These are phyloP conservation scores for Epichloe gansuensis DNA, from an alignment of 2,329 filamentous ascomycete species.

Conservation along the genomic window DNA sequence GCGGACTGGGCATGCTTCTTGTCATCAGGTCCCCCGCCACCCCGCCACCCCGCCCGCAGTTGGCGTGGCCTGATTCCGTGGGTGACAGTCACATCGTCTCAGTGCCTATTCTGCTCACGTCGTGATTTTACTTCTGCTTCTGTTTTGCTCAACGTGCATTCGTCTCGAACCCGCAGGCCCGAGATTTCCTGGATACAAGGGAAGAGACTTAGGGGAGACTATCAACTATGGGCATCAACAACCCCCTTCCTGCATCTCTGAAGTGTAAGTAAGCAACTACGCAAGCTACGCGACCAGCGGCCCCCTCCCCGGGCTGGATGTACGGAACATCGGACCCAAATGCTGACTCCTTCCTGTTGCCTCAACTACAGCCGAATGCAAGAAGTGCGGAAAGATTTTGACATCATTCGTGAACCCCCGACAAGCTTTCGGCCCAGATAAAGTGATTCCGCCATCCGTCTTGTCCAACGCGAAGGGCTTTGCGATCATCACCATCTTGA, in stretches of 20 bases:
- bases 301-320: neutral
- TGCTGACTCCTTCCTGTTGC: slow-evolving; percentile 4
- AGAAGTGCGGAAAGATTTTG: slow-evolving; percentile 92
- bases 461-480: slow-evolving; percentile 87
- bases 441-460: slow-evolving; percentile 85
- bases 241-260: slow-evolving; percentile 53
- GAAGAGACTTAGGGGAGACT: neutral
- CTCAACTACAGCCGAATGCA: slow-evolving; percentile 67
- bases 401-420: slow-evolving; percentile 87
- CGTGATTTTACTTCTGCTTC: neutral
- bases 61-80: neutral
- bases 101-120: neutral
- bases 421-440: slow-evolving; percentile 90
- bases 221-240: slow-evolving; percentile 47
- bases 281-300: neutral
- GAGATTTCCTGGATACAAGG: neutral
- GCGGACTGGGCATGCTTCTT: neutral
- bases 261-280: slow-evolving; percentile 50
- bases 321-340: neutral
- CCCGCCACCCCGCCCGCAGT: neutral
- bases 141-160: neutral
- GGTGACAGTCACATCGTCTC: neutral
- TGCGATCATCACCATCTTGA: slow-evolving; percentile 74
- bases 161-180: neutral
- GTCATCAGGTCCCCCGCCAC: neutral